Evolutionary conservation across 495 filamentous ascomycete species (phyloP), one percentile per base, ranked within the genome.

Genomic region (Eremomyces bilateralis): DNA sequence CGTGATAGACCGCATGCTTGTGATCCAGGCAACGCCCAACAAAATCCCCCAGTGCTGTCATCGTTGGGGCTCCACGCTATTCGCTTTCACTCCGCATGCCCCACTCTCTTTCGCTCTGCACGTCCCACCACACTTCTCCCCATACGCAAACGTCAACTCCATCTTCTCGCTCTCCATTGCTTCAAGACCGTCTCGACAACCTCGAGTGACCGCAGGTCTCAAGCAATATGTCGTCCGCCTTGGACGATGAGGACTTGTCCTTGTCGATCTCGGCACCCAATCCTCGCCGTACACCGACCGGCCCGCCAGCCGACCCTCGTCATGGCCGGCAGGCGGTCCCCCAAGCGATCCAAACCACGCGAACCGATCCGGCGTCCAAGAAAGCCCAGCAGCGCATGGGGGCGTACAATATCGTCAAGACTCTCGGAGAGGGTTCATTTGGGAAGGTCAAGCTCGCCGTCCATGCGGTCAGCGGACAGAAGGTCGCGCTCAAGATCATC

Each of bases 401-500:
- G 30, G 77, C 82, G 42, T 97, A 95, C 56, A 72, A 75, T 41
- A 75, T 93, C 35, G 61, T 91, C 39, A 78, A 73, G 56, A 92
- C 88, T 2, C 67, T 97, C 3, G 88, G 88, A 19, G 88, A 97
- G 59, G 88, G 88, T 8, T 90, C 80, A 5, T 97, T 97, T 53
- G 88, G 88, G 32, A 97, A 97, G 62, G 88, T 97, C 48, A 95
- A 95, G 62, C 69, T 95, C 42, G 88, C 88, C 2, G 73, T 81
- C 21, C 88, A 97, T 49, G 70, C 78, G 43, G 71, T 80, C 31
- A 93, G 76, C 47, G 77, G 77, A 37, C 82, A 94, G 51, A 76
- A 91, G 57, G 88, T 97, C 20, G 88, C 88, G 33, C 62, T 97
- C 42, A 97, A 97, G 62, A 93, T 97, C 50, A 95, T 97, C 50